Evolutionary conservation across 768 basidiomycete genomes (phyloP).

Genomic region (Suillus plorans): DNA sequence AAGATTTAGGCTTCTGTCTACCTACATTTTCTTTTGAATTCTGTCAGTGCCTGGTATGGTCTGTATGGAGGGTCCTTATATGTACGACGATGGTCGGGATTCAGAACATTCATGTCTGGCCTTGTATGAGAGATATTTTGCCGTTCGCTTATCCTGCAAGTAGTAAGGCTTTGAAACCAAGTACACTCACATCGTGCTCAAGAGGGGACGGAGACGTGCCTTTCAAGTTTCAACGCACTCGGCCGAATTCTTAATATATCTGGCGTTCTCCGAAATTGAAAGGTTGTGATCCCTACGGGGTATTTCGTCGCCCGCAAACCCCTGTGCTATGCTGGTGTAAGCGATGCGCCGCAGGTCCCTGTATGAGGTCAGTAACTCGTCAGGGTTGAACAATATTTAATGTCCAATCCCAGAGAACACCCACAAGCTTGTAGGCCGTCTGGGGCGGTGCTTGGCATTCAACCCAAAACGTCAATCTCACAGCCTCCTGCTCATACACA

Average conservation of each 20-base stretch:
- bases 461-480: not conserved
- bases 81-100: not conserved
- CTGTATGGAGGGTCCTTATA: not conserved
- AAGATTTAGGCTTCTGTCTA: not conserved
- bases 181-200: not conserved
- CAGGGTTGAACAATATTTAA: not conserved
- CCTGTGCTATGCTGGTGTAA: not conserved
- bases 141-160: not conserved
- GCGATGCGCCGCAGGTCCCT: not conserved
- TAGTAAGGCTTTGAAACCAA: not conserved
- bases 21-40: not conserved
- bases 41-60: not conserved
- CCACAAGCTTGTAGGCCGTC: not conserved
- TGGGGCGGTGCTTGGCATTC: not conserved
- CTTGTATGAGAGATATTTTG: not conserved
- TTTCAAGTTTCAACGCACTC: not conserved
- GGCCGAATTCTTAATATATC: too few species aligned
- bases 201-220: not conserved
- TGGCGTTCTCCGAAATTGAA: not conserved
- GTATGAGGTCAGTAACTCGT: not conserved
- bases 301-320: not conserved
- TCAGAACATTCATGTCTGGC: not conserved
- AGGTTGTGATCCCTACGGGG: not conserved
- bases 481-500: not conserved
- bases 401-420: not conserved